A percentile compares a stretch with the other conserved stretches of the same genome.
Evolutionary conservation across 805 yeast species (phyloP).

Genomic region (Suhomyces xylopsoci): DNA sequence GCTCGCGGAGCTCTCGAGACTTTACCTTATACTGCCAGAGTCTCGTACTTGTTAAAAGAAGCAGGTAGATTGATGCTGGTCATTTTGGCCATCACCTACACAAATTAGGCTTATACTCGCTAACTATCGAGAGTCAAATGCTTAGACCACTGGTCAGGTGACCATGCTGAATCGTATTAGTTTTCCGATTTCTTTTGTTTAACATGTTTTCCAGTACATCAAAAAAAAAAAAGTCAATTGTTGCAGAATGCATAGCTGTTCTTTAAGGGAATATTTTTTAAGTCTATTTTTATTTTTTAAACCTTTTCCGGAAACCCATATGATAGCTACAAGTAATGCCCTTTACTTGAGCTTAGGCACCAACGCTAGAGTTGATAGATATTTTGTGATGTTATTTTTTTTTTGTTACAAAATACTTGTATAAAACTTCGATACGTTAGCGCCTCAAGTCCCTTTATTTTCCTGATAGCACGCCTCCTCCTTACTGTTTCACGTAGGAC

Average conservation of each 20-base stretch:
- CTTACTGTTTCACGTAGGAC: constrained; percentile 4
- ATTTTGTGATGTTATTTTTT: constrained; percentile 1
- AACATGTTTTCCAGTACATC: not conserved
- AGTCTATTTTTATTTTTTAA: not conserved
- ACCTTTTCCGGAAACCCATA: not conserved
- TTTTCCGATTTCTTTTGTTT: not conserved
- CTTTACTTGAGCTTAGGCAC: not conserved
- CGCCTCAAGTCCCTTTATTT: constrained; percentile 3
- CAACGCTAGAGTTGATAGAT: not conserved
- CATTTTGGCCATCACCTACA: not conserved
- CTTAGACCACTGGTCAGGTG: not conserved
- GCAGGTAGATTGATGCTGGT: not conserved
- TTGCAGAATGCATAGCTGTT: not conserved
- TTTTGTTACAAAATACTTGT: constrained; percentile 2
- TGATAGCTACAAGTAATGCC: not conserved
- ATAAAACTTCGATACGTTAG: constrained; percentile 7
- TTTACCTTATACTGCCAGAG: not conserved
- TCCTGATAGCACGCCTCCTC: constrained; percentile 1
- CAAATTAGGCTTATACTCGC: not conserved
- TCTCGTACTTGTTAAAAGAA: not conserved
- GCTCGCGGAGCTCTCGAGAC: not conserved
- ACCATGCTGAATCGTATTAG: not conserved
- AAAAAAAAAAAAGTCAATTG: not conserved
- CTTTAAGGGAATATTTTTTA: not conserved
- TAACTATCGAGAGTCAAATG: not conserved